Conservation (phyloP, 768 basidiomycete genomes). For the Psilocybe cubensis region DNA sequence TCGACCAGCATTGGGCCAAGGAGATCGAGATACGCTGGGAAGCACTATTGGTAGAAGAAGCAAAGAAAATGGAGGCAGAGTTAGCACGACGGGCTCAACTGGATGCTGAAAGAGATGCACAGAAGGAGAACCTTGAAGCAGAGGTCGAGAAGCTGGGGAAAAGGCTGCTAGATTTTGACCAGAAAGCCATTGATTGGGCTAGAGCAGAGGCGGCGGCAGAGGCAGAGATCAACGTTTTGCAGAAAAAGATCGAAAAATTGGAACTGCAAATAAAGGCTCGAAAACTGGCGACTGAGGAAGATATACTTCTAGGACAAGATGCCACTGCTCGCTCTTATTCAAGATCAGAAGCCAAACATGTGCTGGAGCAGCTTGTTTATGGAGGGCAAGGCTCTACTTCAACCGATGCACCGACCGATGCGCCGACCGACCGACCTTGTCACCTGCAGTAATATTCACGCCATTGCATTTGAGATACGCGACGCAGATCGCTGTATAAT, state of each 20-base stretch:
- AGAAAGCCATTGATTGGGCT: neutral
- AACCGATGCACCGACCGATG: neutral
- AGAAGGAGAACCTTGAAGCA: neutral
- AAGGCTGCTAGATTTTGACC: neutral
- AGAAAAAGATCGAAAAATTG: neutral
- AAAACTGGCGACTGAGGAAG: neutral
- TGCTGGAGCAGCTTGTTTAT: neutral
- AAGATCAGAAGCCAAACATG: neutral
- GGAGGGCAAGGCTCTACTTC: neutral
- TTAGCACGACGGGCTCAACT: neutral
- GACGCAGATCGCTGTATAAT: too few species aligned
- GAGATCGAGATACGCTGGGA: constrained; percentile 2
- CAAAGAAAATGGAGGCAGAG: neutral
- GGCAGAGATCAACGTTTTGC: neutral
- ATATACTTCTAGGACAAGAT: neutral
- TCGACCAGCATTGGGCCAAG: constrained; percentile 1
- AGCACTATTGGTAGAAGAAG: neutral
- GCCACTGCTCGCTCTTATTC: neutral
- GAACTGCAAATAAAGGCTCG: neutral
- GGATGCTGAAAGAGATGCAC: neutral
- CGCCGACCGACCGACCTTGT: neutral
- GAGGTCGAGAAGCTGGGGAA: neutral
- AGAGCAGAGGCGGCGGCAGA: neutral
- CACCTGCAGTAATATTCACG: neutral
- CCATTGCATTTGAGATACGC: too few species aligned